Evolutionary conservation across 176 grass and related monocot genomes (phyloP), one percentile per base, ranked within the genome.

Genomic region (Panicum miliaceum): DNA sequence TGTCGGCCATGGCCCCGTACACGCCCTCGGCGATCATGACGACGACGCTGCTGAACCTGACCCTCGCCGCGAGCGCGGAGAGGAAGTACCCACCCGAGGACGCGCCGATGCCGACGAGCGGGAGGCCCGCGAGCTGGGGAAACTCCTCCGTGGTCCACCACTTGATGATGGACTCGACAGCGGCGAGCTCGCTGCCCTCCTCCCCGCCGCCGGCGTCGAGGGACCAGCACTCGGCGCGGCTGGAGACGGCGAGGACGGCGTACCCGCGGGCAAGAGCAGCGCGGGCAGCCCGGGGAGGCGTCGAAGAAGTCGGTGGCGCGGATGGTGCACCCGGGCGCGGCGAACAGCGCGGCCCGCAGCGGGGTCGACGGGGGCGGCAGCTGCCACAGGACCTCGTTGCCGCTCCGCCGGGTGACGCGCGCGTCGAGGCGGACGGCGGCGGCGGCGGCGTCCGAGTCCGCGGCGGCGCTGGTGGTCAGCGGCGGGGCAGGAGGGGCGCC

Each of bases 271-370:
- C 54, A 77, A 98, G 91, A n/a, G 76, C 95, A 98, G 71, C 69
- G 76, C 43, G 89, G 85, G 80, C 92, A 95, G 46, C 61, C 74
- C 4, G 92, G 80, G 14, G 85, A 93, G 15, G 86, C 89, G 80
- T 98, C 95, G 92, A 94, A 98, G 81, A 95, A 95, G 76, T 98
- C 89, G 65, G 91, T 79, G 76, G 92, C 92, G 56, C 91, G 89
- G 81, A 93, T 88, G 61, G 81, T 92, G 86, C 95, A 98, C 5
- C 95, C 92, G 50, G 91, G 95, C 40, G 95, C 92, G 66, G 88
- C 79, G 81, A 98, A 98, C 26, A 98, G 18, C 56, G 82, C 82
- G 26, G 92, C 92, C 64, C 89, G 88, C 11, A 81, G 87, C 11
- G 87, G 84, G 19, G 26, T 56, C 77, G 32, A 0, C n/a, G 42